Conservation (phyloP, 2,329 filamentous ascomycete species). For the Neospermospora avenae region DNA sequence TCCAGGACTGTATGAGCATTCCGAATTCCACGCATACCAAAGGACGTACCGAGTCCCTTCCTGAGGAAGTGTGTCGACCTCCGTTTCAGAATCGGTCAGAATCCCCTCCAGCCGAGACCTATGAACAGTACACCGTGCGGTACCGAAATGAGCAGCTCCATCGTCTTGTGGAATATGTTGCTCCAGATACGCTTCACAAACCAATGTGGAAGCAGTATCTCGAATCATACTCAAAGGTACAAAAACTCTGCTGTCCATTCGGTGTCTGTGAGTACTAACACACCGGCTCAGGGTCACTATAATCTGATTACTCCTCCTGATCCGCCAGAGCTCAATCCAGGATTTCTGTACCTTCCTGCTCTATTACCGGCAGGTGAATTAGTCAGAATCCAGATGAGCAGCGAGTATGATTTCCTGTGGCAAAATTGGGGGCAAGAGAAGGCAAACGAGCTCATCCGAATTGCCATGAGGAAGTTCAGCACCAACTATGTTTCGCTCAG, state of each 20-base stretch:
- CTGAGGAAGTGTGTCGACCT: not conserved
- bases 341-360: constrained; percentile 33
- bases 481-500: constrained; percentile 34
- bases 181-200: not conserved
- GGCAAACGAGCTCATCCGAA: constrained; percentile 22
- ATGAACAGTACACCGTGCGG: not conserved
- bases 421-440: constrained; percentile 22
- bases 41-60: not conserved
- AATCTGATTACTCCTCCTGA: constrained; percentile 36
- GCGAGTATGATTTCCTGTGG: constrained; percentile 27
- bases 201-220: constrained; percentile 17
- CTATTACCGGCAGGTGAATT: constrained; percentile 32
- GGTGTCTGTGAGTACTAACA: not conserved
- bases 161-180: not conserved
- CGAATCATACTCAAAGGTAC: constrained; percentile 20
- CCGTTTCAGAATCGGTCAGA: not conserved
- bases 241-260: not conserved
- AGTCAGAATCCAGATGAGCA: constrained; percentile 23
- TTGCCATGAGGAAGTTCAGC: constrained; percentile 31
- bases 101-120: not conserved
- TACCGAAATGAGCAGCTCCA: constrained; percentile 12
- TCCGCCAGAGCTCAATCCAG: constrained; percentile 29
- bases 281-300: constrained; percentile 32
- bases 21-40: no score
- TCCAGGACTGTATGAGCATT: no score